Evolutionary conservation across 345 rosid species (phyloP).

Genomic region (Camelina laxa): DNA sequence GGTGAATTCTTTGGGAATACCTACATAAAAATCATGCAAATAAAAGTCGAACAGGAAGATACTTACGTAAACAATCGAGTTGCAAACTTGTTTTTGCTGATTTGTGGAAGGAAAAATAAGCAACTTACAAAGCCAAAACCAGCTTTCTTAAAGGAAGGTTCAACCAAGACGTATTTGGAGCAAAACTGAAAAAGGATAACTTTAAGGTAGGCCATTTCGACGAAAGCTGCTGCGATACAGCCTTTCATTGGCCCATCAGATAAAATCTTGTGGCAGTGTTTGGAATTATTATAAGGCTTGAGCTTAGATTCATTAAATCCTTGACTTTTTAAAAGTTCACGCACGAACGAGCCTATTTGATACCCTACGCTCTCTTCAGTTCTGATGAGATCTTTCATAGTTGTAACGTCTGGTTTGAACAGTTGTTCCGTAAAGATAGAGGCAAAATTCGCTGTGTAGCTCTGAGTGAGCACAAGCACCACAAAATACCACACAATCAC

Average conservation of each 20-base stretch:
- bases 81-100: background rate
- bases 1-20: conserved; percentile 51
- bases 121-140: conserved; percentile 54
- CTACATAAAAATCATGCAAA: conserved; percentile 25
- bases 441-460: conserved; percentile 50
- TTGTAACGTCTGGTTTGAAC: conserved; percentile 8
- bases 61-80: background rate
- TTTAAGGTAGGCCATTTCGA: conserved; percentile 46
- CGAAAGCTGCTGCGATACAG: conserved; percentile 41
- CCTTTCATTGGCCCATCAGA: conserved; percentile 32
- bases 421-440: conserved; percentile 46
- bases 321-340: background rate
- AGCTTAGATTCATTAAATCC: background rate
- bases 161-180: conserved; percentile 32
- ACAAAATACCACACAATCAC: conserved; percentile 43
- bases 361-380: conserved; percentile 23
- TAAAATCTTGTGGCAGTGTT: conserved; percentile 35
- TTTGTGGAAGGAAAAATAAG: background rate
- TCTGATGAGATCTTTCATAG: conserved; percentile 24
- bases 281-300: background rate
- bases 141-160: conserved; percentile 25
- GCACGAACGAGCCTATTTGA: background rate
- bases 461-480: conserved; percentile 46
- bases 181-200: conserved; percentile 28
- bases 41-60: background rate